Conservation (phyloP, 495 filamentous ascomycete species). For the Aspergillus coremiiformis region DNA sequence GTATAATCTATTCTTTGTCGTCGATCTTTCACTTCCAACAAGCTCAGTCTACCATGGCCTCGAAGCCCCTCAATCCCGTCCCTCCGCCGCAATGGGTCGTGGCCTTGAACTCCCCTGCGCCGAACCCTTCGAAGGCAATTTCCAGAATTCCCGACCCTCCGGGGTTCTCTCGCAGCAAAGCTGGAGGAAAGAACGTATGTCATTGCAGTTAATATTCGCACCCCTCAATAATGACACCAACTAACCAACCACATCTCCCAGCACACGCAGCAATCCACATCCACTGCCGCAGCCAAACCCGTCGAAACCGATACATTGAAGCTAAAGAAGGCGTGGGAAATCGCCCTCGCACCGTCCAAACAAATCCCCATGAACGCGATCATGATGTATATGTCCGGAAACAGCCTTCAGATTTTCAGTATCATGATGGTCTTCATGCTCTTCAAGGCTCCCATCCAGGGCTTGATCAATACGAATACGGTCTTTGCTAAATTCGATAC, state of each 20-base stretch:
- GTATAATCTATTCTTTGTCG: neutral
- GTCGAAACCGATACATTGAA: slow-evolving; percentile 91
- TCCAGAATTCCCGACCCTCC: slow-evolving; percentile 74
- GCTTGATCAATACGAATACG: slow-evolving; percentile 66
- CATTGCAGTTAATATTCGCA: neutral
- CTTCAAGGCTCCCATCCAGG: slow-evolving; percentile 92
- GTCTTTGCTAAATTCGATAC: slow-evolving; percentile 87
- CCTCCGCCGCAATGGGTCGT: slow-evolving; percentile 73
- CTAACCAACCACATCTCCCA: slow-evolving; percentile 23
- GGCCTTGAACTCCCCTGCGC: slow-evolving; percentile 62
- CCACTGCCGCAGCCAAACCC: slow-evolving; percentile 30
- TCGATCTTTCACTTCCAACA: slow-evolving; percentile 3
- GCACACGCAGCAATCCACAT: slow-evolving; percentile 29
- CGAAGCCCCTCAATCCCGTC: slow-evolving; percentile 34
- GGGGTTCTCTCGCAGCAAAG: slow-evolving; percentile 59
- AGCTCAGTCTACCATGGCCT: slow-evolving; percentile 18
- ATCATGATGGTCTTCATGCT: slow-evolving; percentile 99
- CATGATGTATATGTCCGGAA: slow-evolving; percentile 99
- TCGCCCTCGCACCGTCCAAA: slow-evolving; percentile 90
- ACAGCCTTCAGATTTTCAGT: slow-evolving; percentile 95
- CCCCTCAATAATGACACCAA: neutral
- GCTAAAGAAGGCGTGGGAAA: slow-evolving; percentile 98
- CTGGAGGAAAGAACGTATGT: slow-evolving; percentile 34
- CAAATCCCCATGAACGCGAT: slow-evolving; percentile 95
- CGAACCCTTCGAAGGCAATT: slow-evolving; percentile 48